Percentiles rank a stretch among this genome's conserved stretches.
phyloP scores from a whole-genome alignment of 1,284 basidiomycete species.

The Ustilago cynodontis region DNA sequence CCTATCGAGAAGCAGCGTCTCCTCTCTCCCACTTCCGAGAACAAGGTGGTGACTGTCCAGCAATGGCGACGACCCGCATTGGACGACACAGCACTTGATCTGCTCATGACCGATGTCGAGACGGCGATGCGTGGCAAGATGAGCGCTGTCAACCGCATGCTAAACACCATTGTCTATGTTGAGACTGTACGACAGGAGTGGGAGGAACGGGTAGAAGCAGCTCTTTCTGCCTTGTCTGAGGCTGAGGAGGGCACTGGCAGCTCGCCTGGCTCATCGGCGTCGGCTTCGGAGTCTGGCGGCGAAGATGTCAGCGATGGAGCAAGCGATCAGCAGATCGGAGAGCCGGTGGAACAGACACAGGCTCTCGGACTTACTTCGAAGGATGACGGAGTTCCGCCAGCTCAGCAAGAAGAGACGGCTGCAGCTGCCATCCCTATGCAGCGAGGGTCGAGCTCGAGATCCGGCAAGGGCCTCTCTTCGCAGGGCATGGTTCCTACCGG shows the following conservation, averaged over 20 bases:
- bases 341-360: constrained; percentile 1
- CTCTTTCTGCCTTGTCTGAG: constrained; percentile 74
- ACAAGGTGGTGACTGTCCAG: constrained; percentile 58
- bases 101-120: constrained; percentile 87
- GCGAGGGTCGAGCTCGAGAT: constrained; percentile 22
- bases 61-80: constrained; percentile 51
- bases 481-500: constrained; percentile 10
- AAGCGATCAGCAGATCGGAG: constrained; percentile 62
- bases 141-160: constrained; percentile 93
- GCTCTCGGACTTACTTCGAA: background rate
- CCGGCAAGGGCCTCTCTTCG: constrained; percentile 20
- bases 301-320: constrained; percentile 73
- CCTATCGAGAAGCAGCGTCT: constrained; percentile 92
- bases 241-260: constrained; percentile 45
- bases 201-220: constrained; percentile 84
- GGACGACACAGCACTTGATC: constrained; percentile 82
- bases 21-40: constrained; percentile 75
- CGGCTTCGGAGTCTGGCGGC: constrained; percentile 28
- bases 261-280: constrained; percentile 27
- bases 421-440: constrained; percentile 17
- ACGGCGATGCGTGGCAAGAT: constrained; percentile 91
- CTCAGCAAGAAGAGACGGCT: background rate
- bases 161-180: constrained; percentile 96
- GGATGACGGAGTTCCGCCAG: background rate
- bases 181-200: constrained; percentile 97